Evolutionary conservation across 345 rosid genomes (phyloP).

Genomic region (Eucalyptus dawsonii): DNA sequence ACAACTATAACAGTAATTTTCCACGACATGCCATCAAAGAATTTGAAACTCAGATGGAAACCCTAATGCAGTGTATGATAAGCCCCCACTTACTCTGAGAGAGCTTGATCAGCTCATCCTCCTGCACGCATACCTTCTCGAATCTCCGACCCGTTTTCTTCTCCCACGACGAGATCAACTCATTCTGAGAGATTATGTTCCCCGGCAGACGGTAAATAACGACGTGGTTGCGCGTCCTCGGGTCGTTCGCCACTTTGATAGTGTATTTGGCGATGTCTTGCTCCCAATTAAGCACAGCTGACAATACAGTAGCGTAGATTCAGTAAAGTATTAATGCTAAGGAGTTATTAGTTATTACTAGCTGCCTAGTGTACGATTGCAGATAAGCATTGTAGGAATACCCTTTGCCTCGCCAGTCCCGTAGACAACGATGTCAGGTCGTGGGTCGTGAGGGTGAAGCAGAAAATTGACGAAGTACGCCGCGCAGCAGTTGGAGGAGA

Average conservation of each 20-base stretch:
- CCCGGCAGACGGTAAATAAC: conserved; percentile 2
- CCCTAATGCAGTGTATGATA: neutral
- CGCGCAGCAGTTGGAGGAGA: conserved; percentile 6
- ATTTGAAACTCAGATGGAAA: neutral
- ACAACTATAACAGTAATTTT: neutral
- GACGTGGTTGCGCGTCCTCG: conserved; percentile 3
- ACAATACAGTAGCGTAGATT: neutral
- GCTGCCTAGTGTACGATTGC: neutral
- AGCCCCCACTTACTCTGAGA: conserved; percentile 10
- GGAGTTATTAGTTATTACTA: neutral
- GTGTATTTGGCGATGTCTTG: conserved; percentile 19
- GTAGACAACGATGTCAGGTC: neutral
- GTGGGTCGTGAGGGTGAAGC: neutral
- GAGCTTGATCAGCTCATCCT: conserved; percentile 11
- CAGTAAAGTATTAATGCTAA: neutral
- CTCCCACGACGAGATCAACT: conserved; percentile 21
- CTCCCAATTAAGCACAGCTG: conserved; percentile 24
- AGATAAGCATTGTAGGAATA: neutral
- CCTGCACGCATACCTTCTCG: conserved; percentile 2
- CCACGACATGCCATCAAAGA: neutral
- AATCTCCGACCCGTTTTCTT: conserved; percentile 10
- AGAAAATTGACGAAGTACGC: neutral
- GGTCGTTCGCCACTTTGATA: conserved; percentile 18
- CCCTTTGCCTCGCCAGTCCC: neutral
- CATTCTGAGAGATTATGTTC: conserved; percentile 11